Percentiles rank a stretch among this genome's conserved stretches.
These are phyloP conservation scores for Ogataea paraovalis DNA, from an alignment of 805 yeast genomes.

Conservation along the genomic window DNA sequence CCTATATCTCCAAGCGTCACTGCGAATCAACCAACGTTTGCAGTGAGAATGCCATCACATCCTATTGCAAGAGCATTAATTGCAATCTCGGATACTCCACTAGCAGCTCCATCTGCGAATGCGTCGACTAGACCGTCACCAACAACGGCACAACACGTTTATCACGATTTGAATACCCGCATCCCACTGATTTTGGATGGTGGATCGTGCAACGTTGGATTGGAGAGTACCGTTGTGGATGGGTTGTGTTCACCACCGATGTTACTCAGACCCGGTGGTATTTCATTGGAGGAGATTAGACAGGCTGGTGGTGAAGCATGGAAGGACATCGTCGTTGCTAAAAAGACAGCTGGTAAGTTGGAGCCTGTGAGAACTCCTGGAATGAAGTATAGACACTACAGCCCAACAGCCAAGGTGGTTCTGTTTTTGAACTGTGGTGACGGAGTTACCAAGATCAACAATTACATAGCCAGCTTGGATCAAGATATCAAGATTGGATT, in stretches of 20 bases:
- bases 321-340: slow-evolving; percentile 61
- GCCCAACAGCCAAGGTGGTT: slow-evolving; percentile 82
- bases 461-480: slow-evolving; percentile 7
- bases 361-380: slow-evolving; percentile 93
- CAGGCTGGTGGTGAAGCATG: slow-evolving; percentile 64
- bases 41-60: slow-evolving; percentile 83
- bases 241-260: slow-evolving; percentile 84
- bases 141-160: slow-evolving; percentile 82
- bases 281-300: slow-evolving; percentile 71
- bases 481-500: slow-evolving; percentile 43
- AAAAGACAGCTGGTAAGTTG: slow-evolving; percentile 53
- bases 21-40: slow-evolving; percentile 84
- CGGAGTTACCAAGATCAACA: slow-evolving; percentile 27
- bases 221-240: slow-evolving; percentile 92
- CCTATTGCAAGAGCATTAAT: slow-evolving; percentile 90
- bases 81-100: slow-evolving; percentile 76
- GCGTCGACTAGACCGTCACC: slow-evolving; percentile 96
- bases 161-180: slow-evolving; percentile 68
- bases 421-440: slow-evolving; percentile 52
- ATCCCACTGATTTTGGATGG: slow-evolving; percentile 90
- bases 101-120: slow-evolving; percentile 98
- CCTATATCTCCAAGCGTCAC: slow-evolving; percentile 75
- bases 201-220: slow-evolving; percentile 83
- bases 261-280: slow-evolving; percentile 91
- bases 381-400: slow-evolving; percentile 94